These are phyloP conservation scores for Tuber magnatum DNA, from an alignment of 495 filamentous ascomycete species.

Conservation along the genomic window DNA sequence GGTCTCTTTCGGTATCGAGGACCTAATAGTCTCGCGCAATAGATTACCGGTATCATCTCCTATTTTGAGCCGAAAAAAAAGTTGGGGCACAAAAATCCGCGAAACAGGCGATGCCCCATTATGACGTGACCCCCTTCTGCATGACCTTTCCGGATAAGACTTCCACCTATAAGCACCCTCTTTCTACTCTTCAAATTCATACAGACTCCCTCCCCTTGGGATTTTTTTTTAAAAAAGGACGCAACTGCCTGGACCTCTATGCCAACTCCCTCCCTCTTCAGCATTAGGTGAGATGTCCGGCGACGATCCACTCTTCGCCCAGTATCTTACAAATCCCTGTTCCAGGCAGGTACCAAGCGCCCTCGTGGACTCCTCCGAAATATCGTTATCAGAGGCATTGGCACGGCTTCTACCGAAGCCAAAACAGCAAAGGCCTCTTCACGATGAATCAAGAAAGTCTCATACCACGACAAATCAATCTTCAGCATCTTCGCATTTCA, in stretches of 20 bases:
- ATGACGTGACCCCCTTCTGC: neutral
- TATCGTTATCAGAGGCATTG: constrained; percentile 9
- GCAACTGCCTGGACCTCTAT: neutral
- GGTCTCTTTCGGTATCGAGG: neutral
- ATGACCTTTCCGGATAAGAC: neutral
- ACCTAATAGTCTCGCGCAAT: neutral
- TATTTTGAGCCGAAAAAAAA: neutral
- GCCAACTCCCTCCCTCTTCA: neutral
- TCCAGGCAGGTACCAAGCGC: neutral
- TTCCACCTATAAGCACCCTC: constrained; percentile 5
- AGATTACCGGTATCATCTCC: neutral
- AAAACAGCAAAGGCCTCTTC: neutral
- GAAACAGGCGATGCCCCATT: neutral
- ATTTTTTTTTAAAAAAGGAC: neutral
- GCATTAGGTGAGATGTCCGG: constrained; percentile 1
- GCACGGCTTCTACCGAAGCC: constrained; percentile 5
- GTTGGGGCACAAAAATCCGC: neutral
- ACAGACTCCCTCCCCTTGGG: neutral
- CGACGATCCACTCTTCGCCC: neutral
- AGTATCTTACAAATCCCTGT: constrained; percentile 5
- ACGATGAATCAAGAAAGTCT: constrained; percentile 13
- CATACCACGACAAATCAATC: neutral
- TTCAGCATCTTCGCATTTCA: neutral
- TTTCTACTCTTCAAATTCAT: neutral
- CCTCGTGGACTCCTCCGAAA: constrained; percentile 10